phyloP scores from a whole-genome alignment of 208 protist genomes.

The Strigomonas culicis region DNA sequence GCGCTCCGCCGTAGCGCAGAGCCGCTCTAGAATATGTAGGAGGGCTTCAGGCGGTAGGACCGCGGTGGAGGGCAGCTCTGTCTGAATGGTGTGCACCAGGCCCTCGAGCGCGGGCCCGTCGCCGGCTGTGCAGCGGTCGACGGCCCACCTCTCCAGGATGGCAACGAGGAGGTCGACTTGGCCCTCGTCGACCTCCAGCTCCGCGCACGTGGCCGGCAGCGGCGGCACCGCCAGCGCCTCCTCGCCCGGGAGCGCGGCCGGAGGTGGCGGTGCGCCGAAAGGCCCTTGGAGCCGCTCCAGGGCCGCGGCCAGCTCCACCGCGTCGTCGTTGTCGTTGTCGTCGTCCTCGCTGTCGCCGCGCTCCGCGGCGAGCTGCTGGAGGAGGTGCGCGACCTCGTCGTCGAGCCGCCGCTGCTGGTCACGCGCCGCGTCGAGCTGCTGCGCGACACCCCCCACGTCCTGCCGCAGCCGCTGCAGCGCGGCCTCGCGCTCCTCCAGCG shows the following conservation, averaged over 20 bases:
- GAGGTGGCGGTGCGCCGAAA: background rate
- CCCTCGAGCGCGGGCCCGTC: background rate
- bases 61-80: background rate
- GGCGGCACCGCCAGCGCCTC: constrained; percentile 1
- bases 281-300: background rate
- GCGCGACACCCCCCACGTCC: constrained; percentile 8
- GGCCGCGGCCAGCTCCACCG: background rate
- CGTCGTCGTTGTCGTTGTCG: background rate
- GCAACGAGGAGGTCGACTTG: constrained; percentile 1
- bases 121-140: background rate
- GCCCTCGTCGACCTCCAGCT: background rate
- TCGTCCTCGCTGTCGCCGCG: background rate
- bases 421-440: constrained; percentile 11
- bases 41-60: background rate
- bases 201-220: background rate
- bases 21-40: background rate
- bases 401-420: constrained; percentile 11
- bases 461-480: background rate
- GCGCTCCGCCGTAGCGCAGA: background rate
- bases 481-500: constrained; percentile 10
- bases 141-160: background rate
- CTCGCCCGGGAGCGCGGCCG: too few species aligned
- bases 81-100: background rate
- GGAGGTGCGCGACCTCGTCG: constrained; percentile 2
- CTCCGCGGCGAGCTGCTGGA: background rate